phyloP scores from a whole-genome alignment of 2,329 filamentous ascomycete species.

The Alternaria solani region DNA sequence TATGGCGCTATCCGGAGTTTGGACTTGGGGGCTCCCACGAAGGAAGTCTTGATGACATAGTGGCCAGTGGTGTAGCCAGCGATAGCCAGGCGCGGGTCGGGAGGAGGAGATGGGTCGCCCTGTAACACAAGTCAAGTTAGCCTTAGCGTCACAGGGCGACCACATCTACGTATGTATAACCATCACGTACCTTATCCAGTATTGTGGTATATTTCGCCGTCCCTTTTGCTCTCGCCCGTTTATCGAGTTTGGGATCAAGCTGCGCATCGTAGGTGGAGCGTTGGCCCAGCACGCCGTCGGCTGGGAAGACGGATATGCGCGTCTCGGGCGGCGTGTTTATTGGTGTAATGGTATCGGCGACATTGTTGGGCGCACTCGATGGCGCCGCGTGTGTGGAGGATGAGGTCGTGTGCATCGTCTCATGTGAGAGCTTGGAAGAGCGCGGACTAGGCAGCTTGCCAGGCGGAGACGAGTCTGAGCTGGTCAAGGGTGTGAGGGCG shows the following conservation, averaged over 20 bases:
- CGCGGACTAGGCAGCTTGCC: slow-evolving; percentile 65
- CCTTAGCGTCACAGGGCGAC: slow-evolving; percentile 53
- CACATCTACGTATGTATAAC: slow-evolving; percentile 44
- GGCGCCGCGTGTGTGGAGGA: slow-evolving; percentile 44
- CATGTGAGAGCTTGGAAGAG: slow-evolving; percentile 51
- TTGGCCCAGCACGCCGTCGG: slow-evolving; percentile 64
- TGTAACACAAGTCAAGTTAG: slow-evolving; percentile 59
- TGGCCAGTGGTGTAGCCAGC: slow-evolving; percentile 64
- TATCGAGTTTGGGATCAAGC: slow-evolving; percentile 64
- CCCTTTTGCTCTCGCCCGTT: slow-evolving; percentile 59
- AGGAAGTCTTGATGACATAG: slow-evolving; percentile 61
- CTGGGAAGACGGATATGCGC: slow-evolving; percentile 59
- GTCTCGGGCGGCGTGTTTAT: slow-evolving; percentile 54
- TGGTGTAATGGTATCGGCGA: slow-evolving; percentile 57
- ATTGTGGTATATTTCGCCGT: slow-evolving; percentile 61
- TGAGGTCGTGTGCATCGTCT: slow-evolving; percentile 44
- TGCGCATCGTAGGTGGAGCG: slow-evolving; percentile 70
- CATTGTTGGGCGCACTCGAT: slow-evolving; percentile 51
- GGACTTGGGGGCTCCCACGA: slow-evolving; percentile 69
- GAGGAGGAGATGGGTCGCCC: slow-evolving; percentile 80
- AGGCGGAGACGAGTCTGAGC: slow-evolving; percentile 70
- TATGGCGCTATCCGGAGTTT: slow-evolving; percentile 78
- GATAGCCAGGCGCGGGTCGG: slow-evolving; percentile 81
- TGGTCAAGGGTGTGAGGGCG: slow-evolving; percentile 71
- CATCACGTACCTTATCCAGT: slow-evolving; percentile 55